phyloP scores from a whole-genome alignment of 768 basidiomycete genomes.

The Tephrocybe sp. region DNA sequence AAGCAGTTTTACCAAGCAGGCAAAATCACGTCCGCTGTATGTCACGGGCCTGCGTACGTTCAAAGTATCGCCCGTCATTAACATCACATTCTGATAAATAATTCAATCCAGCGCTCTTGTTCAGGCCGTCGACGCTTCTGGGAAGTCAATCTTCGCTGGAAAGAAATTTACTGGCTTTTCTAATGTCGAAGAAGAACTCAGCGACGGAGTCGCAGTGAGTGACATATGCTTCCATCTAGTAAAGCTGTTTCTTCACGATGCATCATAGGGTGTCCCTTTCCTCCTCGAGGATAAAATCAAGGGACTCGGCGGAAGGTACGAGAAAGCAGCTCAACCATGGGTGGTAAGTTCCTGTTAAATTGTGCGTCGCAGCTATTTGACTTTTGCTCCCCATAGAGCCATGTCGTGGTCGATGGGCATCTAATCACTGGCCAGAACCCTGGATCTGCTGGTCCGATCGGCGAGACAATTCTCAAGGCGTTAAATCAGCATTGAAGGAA shows the following conservation, averaged over 20 bases:
- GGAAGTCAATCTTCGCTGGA: constrained; percentile 65
- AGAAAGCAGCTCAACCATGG: constrained; percentile 56
- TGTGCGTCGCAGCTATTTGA: neutral
- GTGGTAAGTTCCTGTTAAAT: constrained; percentile 32
- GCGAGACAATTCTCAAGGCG: constrained; percentile 52
- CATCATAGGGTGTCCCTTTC: constrained; percentile 59
- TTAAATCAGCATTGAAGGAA: constrained; percentile 23
- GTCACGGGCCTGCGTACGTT: constrained; percentile 74
- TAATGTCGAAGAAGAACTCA: constrained; percentile 60
- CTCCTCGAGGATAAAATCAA: constrained; percentile 63
- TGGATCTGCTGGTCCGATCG: constrained; percentile 55
- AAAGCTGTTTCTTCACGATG: neutral
- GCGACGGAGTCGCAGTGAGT: constrained; percentile 42
- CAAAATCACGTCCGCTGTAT: constrained; percentile 70
- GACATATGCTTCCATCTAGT: neutral
- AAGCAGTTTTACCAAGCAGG: constrained; percentile 62
- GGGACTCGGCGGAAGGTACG: constrained; percentile 63
- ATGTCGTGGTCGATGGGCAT: constrained; percentile 56
- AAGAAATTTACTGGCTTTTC: constrained; percentile 64
- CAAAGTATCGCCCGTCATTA: neutral
- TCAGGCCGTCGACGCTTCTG: constrained; percentile 47
- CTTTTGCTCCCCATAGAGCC: constrained; percentile 26
- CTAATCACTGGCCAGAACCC: constrained; percentile 78
- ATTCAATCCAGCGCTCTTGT: constrained; percentile 48
- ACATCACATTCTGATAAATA: neutral